These are phyloP conservation scores for Chlamydomonas sp. DNA, from an alignment of 139 green algal genomes.

Conservation along the genomic window DNA sequence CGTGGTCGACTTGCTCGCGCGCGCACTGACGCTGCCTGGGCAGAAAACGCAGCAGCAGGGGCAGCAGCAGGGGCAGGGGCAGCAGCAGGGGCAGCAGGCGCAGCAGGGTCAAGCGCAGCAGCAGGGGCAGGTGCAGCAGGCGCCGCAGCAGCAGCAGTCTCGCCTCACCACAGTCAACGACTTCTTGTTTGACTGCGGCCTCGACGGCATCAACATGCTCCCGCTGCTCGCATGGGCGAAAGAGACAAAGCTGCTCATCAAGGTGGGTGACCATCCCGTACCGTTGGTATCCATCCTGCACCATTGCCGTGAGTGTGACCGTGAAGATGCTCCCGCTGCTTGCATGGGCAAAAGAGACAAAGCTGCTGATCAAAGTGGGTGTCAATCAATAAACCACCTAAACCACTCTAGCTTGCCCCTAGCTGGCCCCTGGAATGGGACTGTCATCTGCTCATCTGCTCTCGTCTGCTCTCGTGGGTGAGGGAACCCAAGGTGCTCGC, in stretches of 20 bases:
- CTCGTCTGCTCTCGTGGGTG: too few relatives aligned
- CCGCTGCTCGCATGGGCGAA: slow-evolving; percentile 61
- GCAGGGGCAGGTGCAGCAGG: slow-evolving; percentile 6
- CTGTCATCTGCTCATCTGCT: too few relatives aligned
- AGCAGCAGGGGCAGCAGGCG: background rate
- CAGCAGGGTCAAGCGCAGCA: background rate
- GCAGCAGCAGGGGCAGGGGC: background rate
- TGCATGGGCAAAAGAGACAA: slow-evolving; percentile 62
- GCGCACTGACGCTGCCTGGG: too few relatives aligned
- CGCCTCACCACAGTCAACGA: slow-evolving; percentile 81
- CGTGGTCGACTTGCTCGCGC: slow-evolving; percentile 16
- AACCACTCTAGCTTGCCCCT: too few relatives aligned
- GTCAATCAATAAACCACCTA: too few relatives aligned
- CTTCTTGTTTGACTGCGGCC: slow-evolving; percentile 62
- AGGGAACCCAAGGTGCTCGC: too few relatives aligned
- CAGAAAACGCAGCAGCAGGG: too few relatives aligned
- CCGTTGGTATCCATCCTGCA: background rate
- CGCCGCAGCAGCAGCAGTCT: background rate
- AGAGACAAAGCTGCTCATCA: slow-evolving; percentile 76
- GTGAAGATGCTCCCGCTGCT: slow-evolving; percentile 87
- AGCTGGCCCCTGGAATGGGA: too few relatives aligned
- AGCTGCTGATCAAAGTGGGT: slow-evolving; percentile 79
- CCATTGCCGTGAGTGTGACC: too few relatives aligned
- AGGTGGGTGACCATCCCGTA: too few relatives aligned
- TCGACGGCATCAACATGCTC: slow-evolving; percentile 93